Evolutionary conservation across 2,329 filamentous ascomycete genomes (phyloP).

Genomic region (Pezicula radicicola): DNA sequence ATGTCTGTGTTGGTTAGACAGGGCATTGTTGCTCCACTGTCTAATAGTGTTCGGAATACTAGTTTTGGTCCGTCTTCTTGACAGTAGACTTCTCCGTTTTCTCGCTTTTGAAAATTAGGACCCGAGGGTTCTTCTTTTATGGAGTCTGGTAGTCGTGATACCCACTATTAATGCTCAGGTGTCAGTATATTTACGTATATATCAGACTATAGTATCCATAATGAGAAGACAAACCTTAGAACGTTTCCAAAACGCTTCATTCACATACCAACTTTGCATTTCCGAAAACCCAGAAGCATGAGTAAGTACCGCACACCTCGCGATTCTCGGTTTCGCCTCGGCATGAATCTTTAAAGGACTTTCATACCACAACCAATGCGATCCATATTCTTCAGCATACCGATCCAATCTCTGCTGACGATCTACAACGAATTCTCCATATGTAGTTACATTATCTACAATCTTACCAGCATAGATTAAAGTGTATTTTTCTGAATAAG

Average conservation of each 20-base stretch:
- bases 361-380: conserved; percentile 45
- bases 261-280: conserved; percentile 12
- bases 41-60: conserved; percentile 34
- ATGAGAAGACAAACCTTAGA: not conserved
- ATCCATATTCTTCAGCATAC: conserved; percentile 33
- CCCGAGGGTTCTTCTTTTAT: not conserved
- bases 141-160: conserved; percentile 7
- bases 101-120: too few relatives aligned
- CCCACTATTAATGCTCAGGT: not conserved
- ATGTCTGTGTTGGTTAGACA: conserved; percentile 34
- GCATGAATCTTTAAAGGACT: conserved; percentile 32
- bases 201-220: too few relatives aligned
- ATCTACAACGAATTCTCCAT: conserved; percentile 35
- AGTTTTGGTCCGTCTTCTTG: conserved; percentile 23
- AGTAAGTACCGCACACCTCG: not conserved
- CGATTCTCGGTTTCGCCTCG: conserved; percentile 2
- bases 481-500: conserved; percentile 36
- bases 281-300: not conserved
- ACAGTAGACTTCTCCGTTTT: conserved; percentile 6
- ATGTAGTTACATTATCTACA: conserved; percentile 36
- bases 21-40: conserved; percentile 41
- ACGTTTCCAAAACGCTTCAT: conserved; percentile 18
- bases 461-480: conserved; percentile 40
- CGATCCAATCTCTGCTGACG: conserved; percentile 35
- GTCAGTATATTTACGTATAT: too few relatives aligned